Conservation (phyloP, 768 basidiomycete species). For the Baorangia bicolor region DNA sequence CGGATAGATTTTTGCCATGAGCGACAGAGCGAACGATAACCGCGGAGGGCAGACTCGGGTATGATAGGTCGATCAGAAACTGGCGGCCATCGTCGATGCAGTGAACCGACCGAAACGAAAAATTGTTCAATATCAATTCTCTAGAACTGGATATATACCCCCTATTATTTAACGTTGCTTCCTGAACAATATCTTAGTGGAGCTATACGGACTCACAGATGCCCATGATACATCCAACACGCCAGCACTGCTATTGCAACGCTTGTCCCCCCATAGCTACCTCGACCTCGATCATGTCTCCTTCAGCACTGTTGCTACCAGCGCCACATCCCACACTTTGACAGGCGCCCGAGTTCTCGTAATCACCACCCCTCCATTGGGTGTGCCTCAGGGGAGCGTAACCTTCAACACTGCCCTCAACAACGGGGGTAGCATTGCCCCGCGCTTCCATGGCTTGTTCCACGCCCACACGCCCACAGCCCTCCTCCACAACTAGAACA, state of each 20-base stretch:
- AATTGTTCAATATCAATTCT: too few relatives aligned
- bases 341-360: slow-evolving; percentile 11
- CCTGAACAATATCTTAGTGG: not conserved
- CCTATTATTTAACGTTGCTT: not conserved
- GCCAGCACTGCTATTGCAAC: not conserved
- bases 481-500: slow-evolving; percentile 11
- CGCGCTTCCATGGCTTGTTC: not conserved
- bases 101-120: too few relatives aligned
- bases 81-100: too few relatives aligned
- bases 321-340: not conserved
- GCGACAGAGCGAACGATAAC: too few relatives aligned
- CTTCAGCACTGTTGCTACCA: not conserved
- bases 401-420: slow-evolving; percentile 10
- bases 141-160: not conserved
- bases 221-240: not conserved
- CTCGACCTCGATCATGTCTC: not conserved
- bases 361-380: slow-evolving; percentile 4
- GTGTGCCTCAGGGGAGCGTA: not conserved
- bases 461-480: not conserved
- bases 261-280: not conserved
- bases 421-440: not conserved
- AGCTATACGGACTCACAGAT: not conserved
- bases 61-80: too few relatives aligned
- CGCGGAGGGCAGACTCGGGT: too few relatives aligned
- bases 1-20: too few relatives aligned